phyloP scores from a whole-genome alignment of 768 basidiomycete genomes.

The Suillus tomentosus region DNA sequence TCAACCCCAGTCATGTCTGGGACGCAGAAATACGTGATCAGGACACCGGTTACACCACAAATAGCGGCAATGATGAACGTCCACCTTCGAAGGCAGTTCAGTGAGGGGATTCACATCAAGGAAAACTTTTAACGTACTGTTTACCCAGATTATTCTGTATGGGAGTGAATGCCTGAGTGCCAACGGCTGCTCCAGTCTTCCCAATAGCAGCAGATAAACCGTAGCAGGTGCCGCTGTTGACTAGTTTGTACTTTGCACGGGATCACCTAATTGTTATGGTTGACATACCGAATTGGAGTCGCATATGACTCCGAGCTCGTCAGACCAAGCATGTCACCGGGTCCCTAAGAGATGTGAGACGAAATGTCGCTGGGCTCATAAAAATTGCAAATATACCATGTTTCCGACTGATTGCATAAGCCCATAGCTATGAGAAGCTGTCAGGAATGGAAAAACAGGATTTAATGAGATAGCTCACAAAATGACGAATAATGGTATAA shows the following conservation, averaged over 20 bases:
- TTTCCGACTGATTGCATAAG: slow-evolving; percentile 77
- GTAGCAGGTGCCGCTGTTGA: slow-evolving; percentile 62
- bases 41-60: slow-evolving; percentile 61
- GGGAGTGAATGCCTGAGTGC: slow-evolving; percentile 70
- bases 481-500: slow-evolving; percentile 65
- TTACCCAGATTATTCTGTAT: slow-evolving; percentile 70
- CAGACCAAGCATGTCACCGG: slow-evolving; percentile 71
- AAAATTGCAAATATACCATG: slow-evolving; percentile 39
- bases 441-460: slow-evolving; percentile 11
- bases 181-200: slow-evolving; percentile 72
- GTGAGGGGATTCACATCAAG: background rate
- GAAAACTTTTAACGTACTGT: slow-evolving; percentile 38
- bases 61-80: slow-evolving; percentile 72
- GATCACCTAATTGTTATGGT: background rate
- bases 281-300: slow-evolving; percentile 57
- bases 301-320: slow-evolving; percentile 69
- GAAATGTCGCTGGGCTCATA: background rate
- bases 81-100: slow-evolving; percentile 43
- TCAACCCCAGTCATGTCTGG: slow-evolving; percentile 70
- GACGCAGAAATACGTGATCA: slow-evolving; percentile 68
- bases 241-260: slow-evolving; percentile 3
- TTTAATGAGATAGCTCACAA: slow-evolving; percentile 45
- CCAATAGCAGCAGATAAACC: slow-evolving; percentile 69
- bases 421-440: slow-evolving; percentile 50
- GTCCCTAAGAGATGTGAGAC: slow-evolving; percentile 46